phyloP scores from a whole-genome alignment of 1,284 basidiomycete genomes.

The Salmacisia buchloeana region DNA sequence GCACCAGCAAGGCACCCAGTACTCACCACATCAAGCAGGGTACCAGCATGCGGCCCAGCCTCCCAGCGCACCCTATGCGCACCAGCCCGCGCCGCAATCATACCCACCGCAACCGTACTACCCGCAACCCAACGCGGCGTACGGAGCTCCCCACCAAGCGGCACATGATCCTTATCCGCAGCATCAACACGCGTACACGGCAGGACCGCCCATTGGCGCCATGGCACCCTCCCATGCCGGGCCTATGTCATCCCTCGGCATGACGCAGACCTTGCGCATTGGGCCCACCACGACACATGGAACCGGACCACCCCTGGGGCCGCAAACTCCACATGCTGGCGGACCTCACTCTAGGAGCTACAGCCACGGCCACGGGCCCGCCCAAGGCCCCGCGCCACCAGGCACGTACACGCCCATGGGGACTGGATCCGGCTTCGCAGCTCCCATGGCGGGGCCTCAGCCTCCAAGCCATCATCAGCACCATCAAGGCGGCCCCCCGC shows the following conservation, averaged over 20 bases:
- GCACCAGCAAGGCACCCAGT: not conserved
- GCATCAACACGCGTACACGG: not conserved
- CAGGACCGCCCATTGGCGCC: not conserved
- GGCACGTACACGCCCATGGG: slow-evolving; percentile 3
- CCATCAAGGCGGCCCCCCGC: not conserved
- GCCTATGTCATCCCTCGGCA: too few relatives aligned
- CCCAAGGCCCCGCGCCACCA: not conserved
- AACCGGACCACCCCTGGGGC: not conserved
- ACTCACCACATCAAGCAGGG: not conserved
- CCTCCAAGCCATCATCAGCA: not conserved
- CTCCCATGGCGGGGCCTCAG: not conserved
- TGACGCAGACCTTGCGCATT: not conserved
- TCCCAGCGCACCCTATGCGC: not conserved
- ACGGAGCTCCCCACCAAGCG: not conserved
- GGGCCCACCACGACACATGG: not conserved
- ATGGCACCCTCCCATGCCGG: too few relatives aligned
- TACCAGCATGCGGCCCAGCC: not conserved
- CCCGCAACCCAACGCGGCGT: not conserved
- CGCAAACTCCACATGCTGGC: not conserved
- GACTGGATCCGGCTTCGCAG: slow-evolving; percentile 5
- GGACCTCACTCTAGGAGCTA: not conserved
- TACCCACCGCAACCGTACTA: not conserved
- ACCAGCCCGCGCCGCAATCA: not conserved
- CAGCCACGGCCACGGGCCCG: not conserved
- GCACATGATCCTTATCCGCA: not conserved